Conservation (phyloP, 192 early-diverging fungal species). For the Linnemannia schmuckeri region DNA sequence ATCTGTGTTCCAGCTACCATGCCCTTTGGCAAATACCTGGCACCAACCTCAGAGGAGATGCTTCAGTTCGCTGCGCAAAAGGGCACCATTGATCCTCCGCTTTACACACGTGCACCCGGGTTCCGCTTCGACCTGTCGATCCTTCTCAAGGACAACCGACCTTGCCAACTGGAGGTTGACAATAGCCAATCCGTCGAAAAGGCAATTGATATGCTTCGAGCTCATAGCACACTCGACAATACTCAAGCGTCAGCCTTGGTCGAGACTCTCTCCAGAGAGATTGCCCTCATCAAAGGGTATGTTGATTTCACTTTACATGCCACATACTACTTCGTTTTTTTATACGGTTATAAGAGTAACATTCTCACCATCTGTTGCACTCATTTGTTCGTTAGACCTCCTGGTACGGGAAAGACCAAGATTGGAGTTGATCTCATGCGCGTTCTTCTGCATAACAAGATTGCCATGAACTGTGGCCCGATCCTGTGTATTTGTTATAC, state of each 20-base stretch:
- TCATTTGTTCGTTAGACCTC: constrained; percentile 51
- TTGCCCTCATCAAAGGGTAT: constrained; percentile 70
- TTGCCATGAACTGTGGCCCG: constrained; percentile 41
- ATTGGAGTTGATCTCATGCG: constrained; percentile 66
- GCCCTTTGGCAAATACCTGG: constrained; percentile 59
- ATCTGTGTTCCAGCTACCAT: constrained; percentile 30
- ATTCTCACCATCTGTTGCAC: background rate
- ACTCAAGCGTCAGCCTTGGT: constrained; percentile 65
- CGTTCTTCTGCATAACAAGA: constrained; percentile 53
- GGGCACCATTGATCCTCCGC: constrained; percentile 41
- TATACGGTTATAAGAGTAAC: background rate
- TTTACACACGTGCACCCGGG: constrained; percentile 51
- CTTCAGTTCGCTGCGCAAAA: background rate
- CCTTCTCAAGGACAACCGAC: constrained; percentile 10
- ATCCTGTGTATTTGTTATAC: constrained; percentile 70
- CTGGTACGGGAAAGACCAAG: constrained; percentile 65
- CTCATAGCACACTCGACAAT: constrained; percentile 57
- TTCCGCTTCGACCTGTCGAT: constrained; percentile 51
- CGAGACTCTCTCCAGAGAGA: constrained; percentile 59
- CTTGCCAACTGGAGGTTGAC: constrained; percentile 17
- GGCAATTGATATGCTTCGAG: constrained; percentile 11
- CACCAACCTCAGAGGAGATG: constrained; percentile 19
- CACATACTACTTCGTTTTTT: background rate
- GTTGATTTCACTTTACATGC: background rate
- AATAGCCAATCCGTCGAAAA: background rate